Conservation (phyloP, 306 rosid genomes). For the Trifolium fragiferum region DNA sequence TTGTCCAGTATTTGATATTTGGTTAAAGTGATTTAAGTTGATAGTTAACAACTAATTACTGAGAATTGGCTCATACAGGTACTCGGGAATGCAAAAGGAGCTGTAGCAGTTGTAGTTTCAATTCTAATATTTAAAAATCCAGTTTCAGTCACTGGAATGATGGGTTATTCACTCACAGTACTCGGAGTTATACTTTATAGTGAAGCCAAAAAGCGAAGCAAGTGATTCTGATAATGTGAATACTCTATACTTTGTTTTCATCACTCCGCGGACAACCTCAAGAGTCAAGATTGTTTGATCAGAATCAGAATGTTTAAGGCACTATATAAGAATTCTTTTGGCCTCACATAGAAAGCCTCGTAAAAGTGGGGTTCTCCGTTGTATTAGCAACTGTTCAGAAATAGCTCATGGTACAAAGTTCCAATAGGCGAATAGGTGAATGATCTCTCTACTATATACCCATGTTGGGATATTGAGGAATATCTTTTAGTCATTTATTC, state of each 20-base stretch:
- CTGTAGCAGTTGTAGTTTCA: conserved; percentile 98
- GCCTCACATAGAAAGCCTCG: conserved; percentile 50
- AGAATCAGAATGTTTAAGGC: conserved; percentile 52
- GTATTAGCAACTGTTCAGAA: conserved; percentile 68
- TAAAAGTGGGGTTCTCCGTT: conserved; percentile 54
- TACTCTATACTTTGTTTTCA: conserved; percentile 47
- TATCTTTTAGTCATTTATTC: conserved; percentile 57
- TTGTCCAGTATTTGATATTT: conserved; percentile 20
- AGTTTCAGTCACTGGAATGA: conserved; percentile 98
- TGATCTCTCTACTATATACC: conserved; percentile 50
- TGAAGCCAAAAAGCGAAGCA: conserved; percentile 99
- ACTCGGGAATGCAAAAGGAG: conserved; percentile 99
- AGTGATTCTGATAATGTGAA: conserved; percentile 52
- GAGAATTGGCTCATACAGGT: conserved; percentile 63
- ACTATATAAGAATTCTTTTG: conserved; percentile 45
- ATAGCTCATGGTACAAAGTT: conserved; percentile 61
- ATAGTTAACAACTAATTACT: conserved; percentile 25
- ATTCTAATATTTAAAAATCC: conserved; percentile 94
- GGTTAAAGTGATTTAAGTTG: conserved; percentile 22
- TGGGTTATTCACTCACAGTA: conserved; percentile 92
- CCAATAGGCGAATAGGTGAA: conserved; percentile 72
- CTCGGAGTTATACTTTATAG: conserved; percentile 91
- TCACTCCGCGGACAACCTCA: conserved; percentile 41
- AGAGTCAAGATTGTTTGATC: conserved; percentile 40
- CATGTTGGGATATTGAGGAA: conserved; percentile 57